Conservation (phyloP, 805 yeast genomes). For the Saccharomycopsis sp. region DNA sequence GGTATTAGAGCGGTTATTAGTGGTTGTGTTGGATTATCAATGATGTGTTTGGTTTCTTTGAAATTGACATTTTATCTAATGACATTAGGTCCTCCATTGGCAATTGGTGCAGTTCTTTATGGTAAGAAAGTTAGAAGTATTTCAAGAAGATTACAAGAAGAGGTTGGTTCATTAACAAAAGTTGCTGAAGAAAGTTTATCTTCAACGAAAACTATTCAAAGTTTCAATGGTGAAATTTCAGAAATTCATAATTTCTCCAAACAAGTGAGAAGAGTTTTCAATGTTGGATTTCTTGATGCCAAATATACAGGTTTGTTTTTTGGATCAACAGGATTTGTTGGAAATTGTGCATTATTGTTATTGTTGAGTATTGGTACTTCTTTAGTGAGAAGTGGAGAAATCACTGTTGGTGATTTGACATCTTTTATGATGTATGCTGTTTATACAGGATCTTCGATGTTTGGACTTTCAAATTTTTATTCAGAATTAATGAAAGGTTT, state of each 20-base stretch:
- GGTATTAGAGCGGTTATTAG: constrained; percentile 79
- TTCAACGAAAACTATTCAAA: constrained; percentile 79
- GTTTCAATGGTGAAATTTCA: constrained; percentile 74
- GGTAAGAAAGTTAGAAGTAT: constrained; percentile 70
- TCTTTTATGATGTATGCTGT: constrained; percentile 94
- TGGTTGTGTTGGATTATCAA: constrained; percentile 77
- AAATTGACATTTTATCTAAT: constrained; percentile 76
- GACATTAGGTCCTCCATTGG: constrained; percentile 72
- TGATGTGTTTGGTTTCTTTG: constrained; percentile 85
- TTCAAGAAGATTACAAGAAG: constrained; percentile 70
- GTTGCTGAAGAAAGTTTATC: constrained; percentile 86
- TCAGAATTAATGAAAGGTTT: constrained; percentile 95
- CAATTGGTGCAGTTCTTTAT: constrained; percentile 68
- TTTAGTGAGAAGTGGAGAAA: constrained; percentile 65
- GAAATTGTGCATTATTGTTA: constrained; percentile 71
- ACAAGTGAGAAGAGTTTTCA: constrained; percentile 54
- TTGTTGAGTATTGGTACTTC: constrained; percentile 71
- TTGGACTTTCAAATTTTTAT: constrained; percentile 83
- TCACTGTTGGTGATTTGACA: constrained; percentile 81
- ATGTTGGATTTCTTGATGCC: constrained; percentile 74
- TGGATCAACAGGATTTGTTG: constrained; percentile 75
- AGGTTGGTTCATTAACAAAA: constrained; percentile 77
- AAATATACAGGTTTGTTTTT: constrained; percentile 63
- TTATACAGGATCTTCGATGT: constrained; percentile 86
- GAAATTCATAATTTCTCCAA: constrained; percentile 69